Evolutionary conservation across 2,329 filamentous ascomycete species (phyloP).

Genomic region (Aspergillus phoenicis): DNA sequence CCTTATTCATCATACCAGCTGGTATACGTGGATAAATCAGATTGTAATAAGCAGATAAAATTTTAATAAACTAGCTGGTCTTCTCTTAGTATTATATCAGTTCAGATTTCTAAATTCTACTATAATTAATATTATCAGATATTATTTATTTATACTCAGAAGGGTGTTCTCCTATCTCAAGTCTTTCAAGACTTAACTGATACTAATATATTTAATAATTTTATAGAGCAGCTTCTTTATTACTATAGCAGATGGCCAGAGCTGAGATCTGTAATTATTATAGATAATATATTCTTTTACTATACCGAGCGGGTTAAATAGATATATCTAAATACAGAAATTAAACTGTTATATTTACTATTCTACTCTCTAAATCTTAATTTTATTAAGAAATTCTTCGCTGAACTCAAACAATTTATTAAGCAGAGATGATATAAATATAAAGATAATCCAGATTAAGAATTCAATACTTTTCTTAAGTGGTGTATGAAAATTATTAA

Average conservation of each 20-base stretch:
- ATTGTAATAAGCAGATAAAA: neutral
- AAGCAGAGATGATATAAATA: conserved; percentile 30
- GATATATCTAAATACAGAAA: conserved; percentile 33
- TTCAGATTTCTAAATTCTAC: neutral
- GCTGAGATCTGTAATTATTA: no score
- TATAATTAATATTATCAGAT: neutral
- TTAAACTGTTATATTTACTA: conserved; percentile 36
- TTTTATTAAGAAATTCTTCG: conserved; percentile 42
- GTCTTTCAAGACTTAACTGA: no score
- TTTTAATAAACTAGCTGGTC: neutral
- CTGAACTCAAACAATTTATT: conserved; percentile 39
- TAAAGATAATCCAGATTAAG: conserved; percentile 19
- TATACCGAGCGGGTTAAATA: conserved; percentile 28
- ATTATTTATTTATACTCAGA: no score
- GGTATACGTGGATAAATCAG: neutral
- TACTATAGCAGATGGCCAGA: no score
- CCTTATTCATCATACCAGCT: neutral
- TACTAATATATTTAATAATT: no score
- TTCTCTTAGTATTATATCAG: neutral
- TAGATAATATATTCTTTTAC: conserved; percentile 8
- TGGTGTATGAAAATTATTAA: conserved; percentile 32
- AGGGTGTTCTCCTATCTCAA: no score
- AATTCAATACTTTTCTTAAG: conserved; percentile 30
- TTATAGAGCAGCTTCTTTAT: no score
- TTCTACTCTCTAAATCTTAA: conserved; percentile 43